Conservation (phyloP, 2,329 filamentous ascomycete genomes). For the Phialophora verrucosa region DNA sequence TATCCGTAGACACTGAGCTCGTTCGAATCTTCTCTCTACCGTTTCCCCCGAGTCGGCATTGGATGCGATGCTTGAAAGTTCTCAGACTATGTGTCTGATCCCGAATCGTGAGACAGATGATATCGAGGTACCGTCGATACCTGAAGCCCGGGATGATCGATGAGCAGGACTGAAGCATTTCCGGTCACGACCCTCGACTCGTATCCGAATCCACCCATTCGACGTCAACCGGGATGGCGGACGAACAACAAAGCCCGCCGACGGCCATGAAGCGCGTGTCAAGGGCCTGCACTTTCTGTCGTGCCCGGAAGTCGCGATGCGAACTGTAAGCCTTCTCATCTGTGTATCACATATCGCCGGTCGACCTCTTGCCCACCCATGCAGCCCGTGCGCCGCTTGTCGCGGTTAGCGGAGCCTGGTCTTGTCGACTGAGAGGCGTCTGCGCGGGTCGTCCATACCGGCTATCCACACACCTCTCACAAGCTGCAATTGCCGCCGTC, state of each 20-base stretch:
- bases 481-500: slow-evolving; percentile 30
- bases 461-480: slow-evolving; percentile 25
- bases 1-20: neutral
- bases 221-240: slow-evolving; percentile 10
- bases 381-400: neutral
- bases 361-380: neutral
- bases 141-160: neutral
- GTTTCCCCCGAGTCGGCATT: neutral
- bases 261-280: slow-evolving; percentile 52
- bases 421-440: neutral
- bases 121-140: neutral
- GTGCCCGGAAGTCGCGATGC: slow-evolving; percentile 58
- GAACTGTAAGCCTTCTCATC: slow-evolving; percentile 52
- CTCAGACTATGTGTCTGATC: neutral
- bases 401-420: slow-evolving; percentile 1
- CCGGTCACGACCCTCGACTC: neutral
- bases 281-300: slow-evolving; percentile 56
- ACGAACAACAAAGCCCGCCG: slow-evolving; percentile 29
- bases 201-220: slow-evolving; percentile 6
- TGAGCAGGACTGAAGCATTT: neutral
- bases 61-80: neutral
- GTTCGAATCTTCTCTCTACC: neutral
- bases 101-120: neutral
- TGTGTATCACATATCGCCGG: neutral
- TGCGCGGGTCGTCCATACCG: slow-evolving; percentile 7